Base-by-base conservation (phyloP, 2,329 filamentous ascomycete species). In the Chaetomiaceae sp. region DNA sequence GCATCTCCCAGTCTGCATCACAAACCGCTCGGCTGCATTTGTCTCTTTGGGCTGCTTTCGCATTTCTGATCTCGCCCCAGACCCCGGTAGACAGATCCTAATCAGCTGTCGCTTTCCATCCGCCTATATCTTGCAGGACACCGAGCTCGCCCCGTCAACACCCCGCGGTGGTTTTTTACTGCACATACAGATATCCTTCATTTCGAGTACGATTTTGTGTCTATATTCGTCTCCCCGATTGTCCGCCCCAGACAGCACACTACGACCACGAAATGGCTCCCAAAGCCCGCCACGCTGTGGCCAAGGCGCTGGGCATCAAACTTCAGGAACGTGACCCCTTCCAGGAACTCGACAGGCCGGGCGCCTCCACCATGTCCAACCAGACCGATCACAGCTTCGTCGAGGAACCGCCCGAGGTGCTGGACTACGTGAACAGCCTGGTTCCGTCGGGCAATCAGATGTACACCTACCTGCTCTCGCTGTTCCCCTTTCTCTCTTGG, bases 401-500 rank as follows among this genome's bases (percentile, higher is more conserved):
- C 49, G 92, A 99, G 65, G 77, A 86, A 17, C 86, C 89, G 54
- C 92, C 93, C 0, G 87, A 83, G 3, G 80, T 82, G 0, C 62
- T 68, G 6, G 90, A 96, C 63, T 95, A 83, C 81, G 57, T 97
- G 13, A 64, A 66, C 5, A 77, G 84, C 2, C 69, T 86, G 16
- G 64, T 79, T 0, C 93, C 92, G 0, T 75, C 74, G 0, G 66
- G 73, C 7, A 57, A 65, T 1, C 77, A 86, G 31, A 48, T 85
- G 3, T 43, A 67, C 5, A 60, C 71, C 2, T 99, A 96, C 64
- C 50, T 83, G 51, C 71, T 74, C 58, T 86, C 80, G 13, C 72
- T 97, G 1, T 95, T 99, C 59, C 93, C 93, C 0, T 97, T 96
- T 65, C 66, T 87, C 5, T 76, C 81, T n/a, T 99, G 93, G 93